These are phyloP conservation scores for Trichoderma sp. DNA, from an alignment of 2,329 filamentous ascomycete species.

Conservation along the genomic window DNA sequence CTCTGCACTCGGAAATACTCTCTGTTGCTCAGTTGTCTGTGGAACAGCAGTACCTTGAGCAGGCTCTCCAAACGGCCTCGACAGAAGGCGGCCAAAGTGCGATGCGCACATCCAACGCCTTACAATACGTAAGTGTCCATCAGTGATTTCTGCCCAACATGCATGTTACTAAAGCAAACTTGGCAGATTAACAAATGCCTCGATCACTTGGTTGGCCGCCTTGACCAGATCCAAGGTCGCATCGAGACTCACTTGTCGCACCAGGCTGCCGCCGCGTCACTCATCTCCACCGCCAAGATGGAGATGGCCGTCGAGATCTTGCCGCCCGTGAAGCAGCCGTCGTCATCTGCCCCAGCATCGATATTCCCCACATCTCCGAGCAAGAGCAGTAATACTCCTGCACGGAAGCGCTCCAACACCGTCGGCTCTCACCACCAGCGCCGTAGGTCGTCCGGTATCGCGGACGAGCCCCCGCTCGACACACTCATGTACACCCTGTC, in stretches of 20 bases:
- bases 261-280: conserved; percentile 44
- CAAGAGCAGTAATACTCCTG: conserved; percentile 42
- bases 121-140: conserved; percentile 54
- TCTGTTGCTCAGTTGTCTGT: conserved; percentile 72
- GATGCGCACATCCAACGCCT: conserved; percentile 51
- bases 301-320: conserved; percentile 45
- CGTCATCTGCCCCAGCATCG: conserved; percentile 27
- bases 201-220: conserved; percentile 54
- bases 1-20: conserved; percentile 69
- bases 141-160: too few species aligned
- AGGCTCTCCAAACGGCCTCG: conserved; percentile 55
- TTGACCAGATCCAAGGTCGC: conserved; percentile 47
- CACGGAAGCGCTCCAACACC: conserved; percentile 41
- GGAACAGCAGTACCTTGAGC: conserved; percentile 68
- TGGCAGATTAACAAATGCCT: conserved; percentile 58
- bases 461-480: conserved; percentile 48
- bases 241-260: conserved; percentile 53
- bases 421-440: conserved; percentile 38
- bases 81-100: conserved; percentile 50
- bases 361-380: conserved; percentile 42
- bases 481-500: conserved; percentile 55
- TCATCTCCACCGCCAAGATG: conserved; percentile 49
- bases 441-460: conserved; percentile 42
- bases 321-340: conserved; percentile 16
- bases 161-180: background rate